These are phyloP conservation scores for Plasmodium yoelii DNA, from an alignment of 169 alveolate species.

Conservation along the genomic window DNA sequence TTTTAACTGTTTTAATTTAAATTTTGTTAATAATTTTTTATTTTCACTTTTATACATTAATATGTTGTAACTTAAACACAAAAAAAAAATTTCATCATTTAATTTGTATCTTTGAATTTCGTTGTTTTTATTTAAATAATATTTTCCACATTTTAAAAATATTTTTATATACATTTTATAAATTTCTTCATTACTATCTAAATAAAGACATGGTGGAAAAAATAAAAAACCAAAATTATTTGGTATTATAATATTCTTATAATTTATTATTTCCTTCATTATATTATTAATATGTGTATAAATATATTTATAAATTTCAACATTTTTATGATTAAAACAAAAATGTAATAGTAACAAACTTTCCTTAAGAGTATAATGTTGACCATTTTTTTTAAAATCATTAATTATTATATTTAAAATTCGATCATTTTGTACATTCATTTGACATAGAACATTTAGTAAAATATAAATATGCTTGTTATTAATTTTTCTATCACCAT, in stretches of 20 bases:
- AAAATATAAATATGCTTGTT: slow-evolving; percentile 33
- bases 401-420: slow-evolving; percentile 13
- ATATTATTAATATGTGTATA: slow-evolving; percentile 9
- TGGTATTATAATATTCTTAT: slow-evolving; percentile 6
- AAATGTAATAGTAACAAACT: slow-evolving; percentile 36
- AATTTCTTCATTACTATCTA: neutral
- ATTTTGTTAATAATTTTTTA: slow-evolving; percentile 31
- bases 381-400: slow-evolving; percentile 27
- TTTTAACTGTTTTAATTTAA: slow-evolving; percentile 50
- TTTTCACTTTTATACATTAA: neutral
- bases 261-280: neutral
- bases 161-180: slow-evolving; percentile 9
- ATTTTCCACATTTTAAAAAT: slow-evolving; percentile 26
- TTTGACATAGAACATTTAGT: slow-evolving; percentile 33
- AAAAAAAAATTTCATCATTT: slow-evolving; percentile 28
- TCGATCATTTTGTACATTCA: slow-evolving; percentile 26
- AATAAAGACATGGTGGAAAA: slow-evolving; percentile 35
- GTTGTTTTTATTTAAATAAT: slow-evolving; percentile 22
- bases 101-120: slow-evolving; percentile 27
- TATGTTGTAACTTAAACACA: slow-evolving; percentile 48
- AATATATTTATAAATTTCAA: neutral
- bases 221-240: slow-evolving; percentile 44
- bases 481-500: neutral
- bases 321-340: slow-evolving; percentile 13
- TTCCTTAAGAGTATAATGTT: slow-evolving; percentile 20